A percentile compares a stretch with the other conserved stretches of the same genome.
phyloP scores from a whole-genome alignment of 345 rosid species.

The Xanthoceras sorbifolium region DNA sequence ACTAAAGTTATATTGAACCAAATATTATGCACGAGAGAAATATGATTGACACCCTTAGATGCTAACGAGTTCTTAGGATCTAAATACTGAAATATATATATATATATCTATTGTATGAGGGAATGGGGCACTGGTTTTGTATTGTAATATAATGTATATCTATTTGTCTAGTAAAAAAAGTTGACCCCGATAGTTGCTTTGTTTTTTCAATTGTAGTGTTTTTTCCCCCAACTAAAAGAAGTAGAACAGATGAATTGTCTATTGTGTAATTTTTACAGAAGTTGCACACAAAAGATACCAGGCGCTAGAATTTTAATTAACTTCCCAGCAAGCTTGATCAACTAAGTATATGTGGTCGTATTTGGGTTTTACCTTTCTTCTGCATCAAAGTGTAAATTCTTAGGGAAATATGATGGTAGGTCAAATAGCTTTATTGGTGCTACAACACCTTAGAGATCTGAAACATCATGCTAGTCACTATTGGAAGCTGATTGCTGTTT shows the following conservation, averaged over 20 bases:
- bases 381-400: not conserved
- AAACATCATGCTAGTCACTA: not conserved
- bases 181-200: not conserved
- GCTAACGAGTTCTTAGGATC: not conserved
- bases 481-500: no score
- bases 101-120: not conserved
- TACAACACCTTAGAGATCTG: not conserved
- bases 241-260: not conserved
- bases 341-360: not conserved
- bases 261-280: not conserved
- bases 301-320: no score
- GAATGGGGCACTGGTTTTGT: not conserved
- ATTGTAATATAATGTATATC: not conserved
- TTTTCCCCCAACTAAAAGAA: no score
- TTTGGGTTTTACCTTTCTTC: not conserved
- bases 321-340: not conserved
- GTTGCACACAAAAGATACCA: not conserved
- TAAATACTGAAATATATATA: not conserved
- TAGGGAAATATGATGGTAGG: not conserved
- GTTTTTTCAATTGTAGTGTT: not conserved
- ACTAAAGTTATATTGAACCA: not conserved
- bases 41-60: constrained; percentile 2
- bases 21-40: not conserved
- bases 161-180: not conserved
- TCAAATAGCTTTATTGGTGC: not conserved